Evolutionary conservation across 2,329 filamentous ascomycete genomes (phyloP), one percentile per base, ranked within the genome.

Genomic region (Rachicladosporium sp.): DNA sequence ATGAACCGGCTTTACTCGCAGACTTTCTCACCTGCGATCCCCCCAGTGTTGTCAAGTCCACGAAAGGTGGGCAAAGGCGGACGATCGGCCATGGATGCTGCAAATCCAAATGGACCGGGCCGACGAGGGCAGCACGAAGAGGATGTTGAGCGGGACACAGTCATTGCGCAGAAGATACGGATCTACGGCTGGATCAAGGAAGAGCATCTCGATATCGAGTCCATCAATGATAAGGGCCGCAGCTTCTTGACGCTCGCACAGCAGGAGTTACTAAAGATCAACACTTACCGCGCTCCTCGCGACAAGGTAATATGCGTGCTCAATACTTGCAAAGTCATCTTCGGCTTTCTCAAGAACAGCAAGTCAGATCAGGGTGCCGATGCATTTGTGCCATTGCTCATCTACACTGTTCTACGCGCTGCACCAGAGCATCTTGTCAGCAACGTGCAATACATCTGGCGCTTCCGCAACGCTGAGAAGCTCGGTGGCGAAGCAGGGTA

Each of bases 291-390:
- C 50, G 91, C 91, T 11, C 91, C 91, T 3, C 71, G 91, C 51
- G 91, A 98, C 67, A 98, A 98, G 63, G 91, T 98, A 40, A 96
- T 98, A 36, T 98, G 91, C 60, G 86, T 96, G 34, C 67, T 98
- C 41, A 98, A 98, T 63, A 95, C 88, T 65, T 98, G 91, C 74
- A 98, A 98, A 64, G 93, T 98, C 46, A 96, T 98, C 47, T 96
- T 98, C 61, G 91, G 89, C 11, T 76, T 94, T 36, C 68, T 98
- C 38, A 88, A 89, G 49, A 93, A 95, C 57, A 79, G 85, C 38
- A 93, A 93, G 61, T 82, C 82, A 1, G 91, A 98, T 58, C 89
- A 88, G 13, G 96, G 89, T 1, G 91, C 91, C 9, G 91, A 98
- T 63, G 87, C 89, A 0, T 98, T 98, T 52, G 86, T 95, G 66